Percentiles rank a stretch among this genome's conserved stretches.
These are phyloP conservation scores for Allomyces arbusculus DNA, from an alignment of 192 early-diverging fungal species.

Conservation along the genomic window DNA sequence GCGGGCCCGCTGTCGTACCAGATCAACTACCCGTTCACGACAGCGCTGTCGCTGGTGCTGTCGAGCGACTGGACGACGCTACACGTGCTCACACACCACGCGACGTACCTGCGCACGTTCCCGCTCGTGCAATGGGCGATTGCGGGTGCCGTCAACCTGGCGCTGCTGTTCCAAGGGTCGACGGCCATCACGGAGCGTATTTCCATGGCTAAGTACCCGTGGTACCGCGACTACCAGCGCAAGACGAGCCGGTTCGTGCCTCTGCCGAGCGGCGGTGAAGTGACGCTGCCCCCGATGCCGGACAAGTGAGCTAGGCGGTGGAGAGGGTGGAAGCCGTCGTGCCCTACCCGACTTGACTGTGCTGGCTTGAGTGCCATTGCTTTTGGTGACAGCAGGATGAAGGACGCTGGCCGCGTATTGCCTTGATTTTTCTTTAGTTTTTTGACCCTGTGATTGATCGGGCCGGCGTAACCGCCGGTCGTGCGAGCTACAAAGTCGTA, in stretches of 20 bases:
- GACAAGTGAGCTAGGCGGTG: no score
- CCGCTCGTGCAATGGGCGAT: constrained; percentile 14
- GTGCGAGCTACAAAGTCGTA: no score
- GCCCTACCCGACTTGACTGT: no score
- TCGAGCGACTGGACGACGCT: constrained; percentile 43
- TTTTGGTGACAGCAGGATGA: no score
- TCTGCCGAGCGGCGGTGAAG: background rate
- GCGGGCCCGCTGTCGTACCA: constrained; percentile 1
- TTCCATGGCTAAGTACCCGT: constrained; percentile 47
- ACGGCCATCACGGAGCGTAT: constrained; percentile 42
- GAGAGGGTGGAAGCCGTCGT: no score
- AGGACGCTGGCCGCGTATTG: no score
- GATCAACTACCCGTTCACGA: constrained; percentile 25
- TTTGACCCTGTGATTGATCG: no score
- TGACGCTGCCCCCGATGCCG: background rate
- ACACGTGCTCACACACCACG: background rate
- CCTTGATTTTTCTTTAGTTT: no score
- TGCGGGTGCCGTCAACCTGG: constrained; percentile 27
- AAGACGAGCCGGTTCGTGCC: constrained; percentile 39
- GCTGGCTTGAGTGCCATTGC: no score
- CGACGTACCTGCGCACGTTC: background rate
- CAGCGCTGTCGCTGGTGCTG: constrained; percentile 25
- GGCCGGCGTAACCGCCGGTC: no score
- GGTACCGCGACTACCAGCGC: constrained; percentile 44
- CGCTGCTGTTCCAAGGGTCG: constrained; percentile 45